These are phyloP conservation scores for Globisporangium lucens DNA, from an alignment of 352 stramenopile species.

Conservation along the genomic window DNA sequence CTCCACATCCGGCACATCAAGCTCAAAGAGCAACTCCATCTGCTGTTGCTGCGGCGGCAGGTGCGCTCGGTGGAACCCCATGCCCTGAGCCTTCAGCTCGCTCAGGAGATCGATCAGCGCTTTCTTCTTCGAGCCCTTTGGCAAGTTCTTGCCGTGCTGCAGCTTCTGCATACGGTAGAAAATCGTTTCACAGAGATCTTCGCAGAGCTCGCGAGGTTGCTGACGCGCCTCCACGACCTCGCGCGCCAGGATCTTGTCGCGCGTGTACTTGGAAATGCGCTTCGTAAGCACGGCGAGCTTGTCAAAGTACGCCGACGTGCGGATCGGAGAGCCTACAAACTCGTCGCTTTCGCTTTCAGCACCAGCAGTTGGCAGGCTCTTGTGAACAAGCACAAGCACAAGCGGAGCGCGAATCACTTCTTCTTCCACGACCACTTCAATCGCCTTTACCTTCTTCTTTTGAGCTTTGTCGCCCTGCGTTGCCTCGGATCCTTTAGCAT, in stretches of 20 bases:
- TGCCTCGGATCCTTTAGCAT: conserved; percentile 1
- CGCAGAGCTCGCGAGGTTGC: conserved; percentile 67
- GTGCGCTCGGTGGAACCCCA: conserved; percentile 75
- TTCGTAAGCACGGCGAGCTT: conserved; percentile 63
- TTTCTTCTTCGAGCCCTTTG: conserved; percentile 97
- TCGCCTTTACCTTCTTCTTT: conserved; percentile 17
- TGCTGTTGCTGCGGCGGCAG: conserved; percentile 69
- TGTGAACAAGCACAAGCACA: conserved; percentile 14
- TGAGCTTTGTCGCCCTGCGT: not conserved
- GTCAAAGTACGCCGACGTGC: conserved; percentile 35
- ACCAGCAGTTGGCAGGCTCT: not conserved
- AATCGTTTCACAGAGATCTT: conserved; percentile 91
- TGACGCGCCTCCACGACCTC: conserved; percentile 64
- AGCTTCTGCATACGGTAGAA: conserved; percentile 93
- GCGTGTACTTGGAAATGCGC: conserved; percentile 74
- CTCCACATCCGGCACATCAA: conserved; percentile 81
- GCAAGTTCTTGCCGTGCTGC: conserved; percentile 75
- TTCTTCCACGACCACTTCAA: not conserved
- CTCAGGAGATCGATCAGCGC: conserved; percentile 95
- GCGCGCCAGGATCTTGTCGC: conserved; percentile 60
- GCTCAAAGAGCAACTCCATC: conserved; percentile 79
- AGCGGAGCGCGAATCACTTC: conserved; percentile 9
- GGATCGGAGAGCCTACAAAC: conserved; percentile 9
- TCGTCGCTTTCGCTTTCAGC: conserved; percentile 4
- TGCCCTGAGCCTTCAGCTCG: conserved; percentile 84